Conservation (phyloP, 306 rosid genomes). For the Phaseolus lunatus region DNA sequence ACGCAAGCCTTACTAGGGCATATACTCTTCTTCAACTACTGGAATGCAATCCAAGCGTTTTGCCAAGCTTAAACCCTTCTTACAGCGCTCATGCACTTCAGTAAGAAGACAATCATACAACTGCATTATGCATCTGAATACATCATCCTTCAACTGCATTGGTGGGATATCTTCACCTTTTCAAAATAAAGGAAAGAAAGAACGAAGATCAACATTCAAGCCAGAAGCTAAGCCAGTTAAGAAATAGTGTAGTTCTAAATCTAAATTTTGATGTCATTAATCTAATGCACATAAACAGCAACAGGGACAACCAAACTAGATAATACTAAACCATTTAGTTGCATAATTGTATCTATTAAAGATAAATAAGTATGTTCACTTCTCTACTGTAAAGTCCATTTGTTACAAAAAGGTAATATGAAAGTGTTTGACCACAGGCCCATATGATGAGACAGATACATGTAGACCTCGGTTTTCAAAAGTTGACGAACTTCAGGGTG, state of each 20-base stretch:
- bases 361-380: background rate
- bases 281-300: conserved; percentile 6
- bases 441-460: background rate
- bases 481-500: background rate
- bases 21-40: background rate
- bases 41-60: conserved; percentile 66
- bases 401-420: background rate
- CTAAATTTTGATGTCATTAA: conserved; percentile 4
- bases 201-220: conserved; percentile 36
- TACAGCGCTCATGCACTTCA: conserved; percentile 99
- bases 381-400: background rate
- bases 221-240: conserved; percentile 28
- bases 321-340: background rate
- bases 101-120: conserved; percentile 97
- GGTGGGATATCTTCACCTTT: conserved; percentile 99
- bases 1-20: background rate
- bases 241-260: background rate
- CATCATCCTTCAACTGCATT: conserved; percentile 98
- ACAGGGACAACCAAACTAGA: conserved; percentile 11
- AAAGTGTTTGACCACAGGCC: background rate
- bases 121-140: conserved; percentile 97
- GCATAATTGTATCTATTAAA: background rate
- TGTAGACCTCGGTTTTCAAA: background rate
- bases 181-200: conserved; percentile 36
- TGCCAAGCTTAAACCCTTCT: conserved; percentile 95